Evolutionary conservation across 345 rosid species (phyloP).

Genomic region (Eucalyptus curtisii): DNA sequence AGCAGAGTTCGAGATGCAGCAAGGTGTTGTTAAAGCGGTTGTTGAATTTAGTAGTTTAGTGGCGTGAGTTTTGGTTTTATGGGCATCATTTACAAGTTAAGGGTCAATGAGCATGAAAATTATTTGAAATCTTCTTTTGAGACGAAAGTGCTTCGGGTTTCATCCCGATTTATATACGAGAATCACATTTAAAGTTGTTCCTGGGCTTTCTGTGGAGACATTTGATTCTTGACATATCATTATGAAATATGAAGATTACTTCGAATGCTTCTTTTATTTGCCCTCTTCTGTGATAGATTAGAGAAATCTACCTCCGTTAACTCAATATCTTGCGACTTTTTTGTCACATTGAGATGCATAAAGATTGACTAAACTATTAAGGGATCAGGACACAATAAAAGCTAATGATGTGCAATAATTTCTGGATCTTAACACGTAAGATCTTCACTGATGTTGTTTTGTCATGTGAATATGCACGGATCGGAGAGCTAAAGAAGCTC

Average conservation of each 20-base stretch:
- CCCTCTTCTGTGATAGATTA: neutral
- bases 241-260: no score
- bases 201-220: no score
- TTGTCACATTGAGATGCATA: neutral
- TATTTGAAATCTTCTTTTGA: no score
- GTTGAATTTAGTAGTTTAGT: neutral
- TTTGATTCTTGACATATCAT: no score
- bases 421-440: neutral
- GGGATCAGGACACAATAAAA: neutral
- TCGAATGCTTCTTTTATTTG: no score
- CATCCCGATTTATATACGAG: no score
- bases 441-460: neutral
- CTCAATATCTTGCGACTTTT: neutral
- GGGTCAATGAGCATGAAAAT: neutral
- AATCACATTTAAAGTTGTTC: no score
- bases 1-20: neutral
- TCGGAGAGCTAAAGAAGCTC: conserved; percentile 58
- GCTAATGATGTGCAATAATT: neutral
- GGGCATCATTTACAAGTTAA: no score
- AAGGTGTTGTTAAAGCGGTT: neutral
- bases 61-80: neutral
- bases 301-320: neutral
- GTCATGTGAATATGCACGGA: neutral
- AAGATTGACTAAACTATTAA: conserved; percentile 29
- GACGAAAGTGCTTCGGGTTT: no score